These are phyloP conservation scores for Euphorbia lathyris DNA, from an alignment of 345 rosid genomes.

Conservation along the genomic window DNA sequence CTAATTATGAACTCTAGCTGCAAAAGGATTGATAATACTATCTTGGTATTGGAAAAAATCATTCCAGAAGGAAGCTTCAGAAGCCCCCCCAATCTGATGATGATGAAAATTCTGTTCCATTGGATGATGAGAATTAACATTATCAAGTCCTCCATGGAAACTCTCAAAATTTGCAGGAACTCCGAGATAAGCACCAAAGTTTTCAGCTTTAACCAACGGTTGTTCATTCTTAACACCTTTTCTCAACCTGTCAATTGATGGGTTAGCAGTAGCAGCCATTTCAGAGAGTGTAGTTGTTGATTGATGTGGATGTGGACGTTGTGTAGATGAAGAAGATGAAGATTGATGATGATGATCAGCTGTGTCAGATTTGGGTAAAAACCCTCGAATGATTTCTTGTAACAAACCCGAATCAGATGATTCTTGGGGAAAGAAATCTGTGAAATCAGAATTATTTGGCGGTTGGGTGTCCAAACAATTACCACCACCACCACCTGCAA, in stretches of 20 bases:
- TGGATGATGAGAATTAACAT: slow-evolving; percentile 19
- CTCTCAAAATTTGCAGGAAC: slow-evolving; percentile 12
- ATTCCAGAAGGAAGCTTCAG: slow-evolving; percentile 24
- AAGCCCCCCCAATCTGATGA: slow-evolving; percentile 19
- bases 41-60: slow-evolving; percentile 42
- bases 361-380: slow-evolving; percentile 43
- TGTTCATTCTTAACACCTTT: slow-evolving; percentile 8
- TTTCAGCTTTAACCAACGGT: neutral
- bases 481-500: neutral
- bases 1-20: slow-evolving; percentile 41
- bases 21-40: slow-evolving; percentile 25
- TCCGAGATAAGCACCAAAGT: slow-evolving; percentile 12
- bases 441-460: neutral
- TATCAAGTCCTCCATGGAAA: slow-evolving; percentile 31
- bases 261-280: neutral
- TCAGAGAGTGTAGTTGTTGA: slow-evolving; percentile 24
- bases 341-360: slow-evolving; percentile 13
- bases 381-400: slow-evolving; percentile 77
- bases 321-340: slow-evolving; percentile 3
- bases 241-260: slow-evolving; percentile 13
- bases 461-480: neutral
- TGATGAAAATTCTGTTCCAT: slow-evolving; percentile 5
- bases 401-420: slow-evolving; percentile 68
- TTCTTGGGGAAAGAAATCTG: slow-evolving; percentile 43
- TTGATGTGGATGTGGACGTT: too few relatives aligned